A percentile compares a stretch with the other conserved stretches of the same genome.
These are phyloP conservation scores for Kluyveromyces wickerhamii DNA, from an alignment of 805 yeast genomes.

Conservation along the genomic window DNA sequence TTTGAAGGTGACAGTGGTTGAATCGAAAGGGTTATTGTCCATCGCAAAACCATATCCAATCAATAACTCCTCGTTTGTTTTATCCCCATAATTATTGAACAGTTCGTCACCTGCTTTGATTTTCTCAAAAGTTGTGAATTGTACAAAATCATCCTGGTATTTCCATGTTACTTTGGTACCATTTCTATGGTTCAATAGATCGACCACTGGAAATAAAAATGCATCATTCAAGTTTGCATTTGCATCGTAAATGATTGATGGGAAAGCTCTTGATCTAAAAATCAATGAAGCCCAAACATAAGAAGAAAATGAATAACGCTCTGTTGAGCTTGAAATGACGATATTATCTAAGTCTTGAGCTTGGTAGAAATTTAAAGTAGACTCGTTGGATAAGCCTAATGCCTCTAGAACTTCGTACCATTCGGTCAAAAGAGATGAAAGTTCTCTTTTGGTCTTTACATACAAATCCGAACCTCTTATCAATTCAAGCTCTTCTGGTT, in stretches of 20 bases:
- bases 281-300: constrained; percentile 72
- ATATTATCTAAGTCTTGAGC: constrained; percentile 5
- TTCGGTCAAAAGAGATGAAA: constrained; percentile 44
- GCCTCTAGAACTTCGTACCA: constrained; percentile 38
- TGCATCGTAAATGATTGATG: constrained; percentile 48
- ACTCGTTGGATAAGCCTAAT: constrained; percentile 10
- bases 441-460: constrained; percentile 42
- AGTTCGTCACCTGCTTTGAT: constrained; percentile 40
- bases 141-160: constrained; percentile 24
- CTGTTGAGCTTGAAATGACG: constrained; percentile 18
- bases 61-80: constrained; percentile 75
- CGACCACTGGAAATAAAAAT: constrained; percentile 71
- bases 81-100: constrained; percentile 80
- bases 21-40: constrained; percentile 49
- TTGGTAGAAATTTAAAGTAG: constrained; percentile 14
- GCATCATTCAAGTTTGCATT: constrained; percentile 41
- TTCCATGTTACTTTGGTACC: constrained; percentile 59
- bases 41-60: constrained; percentile 76
- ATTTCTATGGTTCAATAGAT: constrained; percentile 67
- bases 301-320: constrained; percentile 42
- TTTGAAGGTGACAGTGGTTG: constrained; percentile 51
- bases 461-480: constrained; percentile 65
- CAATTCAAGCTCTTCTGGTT: constrained; percentile 38
- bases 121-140: constrained; percentile 35
- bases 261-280: constrained; percentile 74